These are phyloP conservation scores for Thyridium curvatum DNA, from an alignment of 2,329 filamentous ascomycete species.

Conservation along the genomic window DNA sequence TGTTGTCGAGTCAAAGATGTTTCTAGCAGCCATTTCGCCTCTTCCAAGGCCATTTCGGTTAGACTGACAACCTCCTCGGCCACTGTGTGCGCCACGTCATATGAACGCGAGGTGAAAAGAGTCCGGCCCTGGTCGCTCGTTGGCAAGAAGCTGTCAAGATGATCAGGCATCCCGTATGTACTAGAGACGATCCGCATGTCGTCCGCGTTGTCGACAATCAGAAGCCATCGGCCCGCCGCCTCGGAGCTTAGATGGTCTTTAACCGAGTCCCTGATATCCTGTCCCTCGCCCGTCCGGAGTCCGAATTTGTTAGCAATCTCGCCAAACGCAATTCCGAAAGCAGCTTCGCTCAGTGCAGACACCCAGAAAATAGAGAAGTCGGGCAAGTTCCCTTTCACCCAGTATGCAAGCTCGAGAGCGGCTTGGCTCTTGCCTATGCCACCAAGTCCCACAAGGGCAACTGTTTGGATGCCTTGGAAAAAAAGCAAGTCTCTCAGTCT, in stretches of 20 bases:
- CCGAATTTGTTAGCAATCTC: conserved; percentile 21
- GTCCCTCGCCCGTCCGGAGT: conserved; percentile 25
- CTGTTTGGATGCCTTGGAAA: no score
- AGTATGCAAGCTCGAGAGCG: conserved; percentile 28
- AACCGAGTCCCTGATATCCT: conserved; percentile 6
- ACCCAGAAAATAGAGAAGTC: conserved; percentile 35
- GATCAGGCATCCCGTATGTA: neutral
- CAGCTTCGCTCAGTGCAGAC: conserved; percentile 24
- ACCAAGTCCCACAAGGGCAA: conserved; percentile 19
- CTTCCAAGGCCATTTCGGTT: conserved; percentile 1
- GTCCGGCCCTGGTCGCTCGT: conserved; percentile 1
- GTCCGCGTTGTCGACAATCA: conserved; percentile 17
- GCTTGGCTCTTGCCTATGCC: conserved; percentile 31
- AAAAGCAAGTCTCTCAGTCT: no score
- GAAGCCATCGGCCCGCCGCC: conserved; percentile 13
- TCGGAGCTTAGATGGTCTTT: conserved; percentile 9
- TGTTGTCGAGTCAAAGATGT: neutral
- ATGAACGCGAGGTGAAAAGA: conserved; percentile 6
- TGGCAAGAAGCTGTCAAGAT: conserved; percentile 5
- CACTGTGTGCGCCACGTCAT: conserved; percentile 1
- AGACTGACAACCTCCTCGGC: conserved; percentile 3
- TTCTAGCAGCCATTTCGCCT: neutral
- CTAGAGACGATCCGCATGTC: conserved; percentile 6
- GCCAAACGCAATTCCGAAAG: conserved; percentile 28
- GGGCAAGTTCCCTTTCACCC: conserved; percentile 19